These are phyloP conservation scores for Tulasnella sp. DNA, from an alignment of 768 basidiomycete species.

Conservation along the genomic window DNA sequence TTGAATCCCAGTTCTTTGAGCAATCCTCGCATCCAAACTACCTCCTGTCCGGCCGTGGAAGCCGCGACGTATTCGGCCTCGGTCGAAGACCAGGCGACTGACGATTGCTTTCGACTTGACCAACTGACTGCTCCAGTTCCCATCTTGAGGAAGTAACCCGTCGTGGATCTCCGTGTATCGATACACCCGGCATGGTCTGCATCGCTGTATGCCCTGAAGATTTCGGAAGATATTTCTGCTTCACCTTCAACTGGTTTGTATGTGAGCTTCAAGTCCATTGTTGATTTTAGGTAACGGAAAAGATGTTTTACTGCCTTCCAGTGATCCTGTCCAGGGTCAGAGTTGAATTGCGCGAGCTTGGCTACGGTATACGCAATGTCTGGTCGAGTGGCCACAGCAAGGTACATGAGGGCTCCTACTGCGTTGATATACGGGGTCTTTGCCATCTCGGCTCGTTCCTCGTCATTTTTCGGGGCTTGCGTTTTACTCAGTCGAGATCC, in stretches of 20 bases:
- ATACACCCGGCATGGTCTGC: constrained; percentile 23
- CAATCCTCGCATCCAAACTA: constrained; percentile 19
- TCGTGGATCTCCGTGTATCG: constrained; percentile 24
- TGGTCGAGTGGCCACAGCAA: no score
- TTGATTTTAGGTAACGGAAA: constrained; percentile 11
- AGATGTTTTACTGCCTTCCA: constrained; percentile 27
- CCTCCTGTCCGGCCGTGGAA: constrained; percentile 18
- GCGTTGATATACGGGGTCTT: no score
- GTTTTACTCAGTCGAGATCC: constrained; percentile 18
- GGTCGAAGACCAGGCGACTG: constrained; percentile 28
- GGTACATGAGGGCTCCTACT: no score
- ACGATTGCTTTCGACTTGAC: constrained; percentile 28
- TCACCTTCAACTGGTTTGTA: constrained; percentile 5
- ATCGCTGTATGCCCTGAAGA: constrained; percentile 20
- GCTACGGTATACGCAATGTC: no score
- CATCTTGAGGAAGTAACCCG: constrained; percentile 31
- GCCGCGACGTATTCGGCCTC: no score
- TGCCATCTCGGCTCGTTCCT: no score
- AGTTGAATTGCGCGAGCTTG: no score
- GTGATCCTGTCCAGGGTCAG: constrained; percentile 17
- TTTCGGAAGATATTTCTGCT: not conserved
- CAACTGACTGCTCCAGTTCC: constrained; percentile 32
- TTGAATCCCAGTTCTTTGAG: constrained; percentile 15
- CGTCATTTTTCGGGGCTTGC: constrained; percentile 22
- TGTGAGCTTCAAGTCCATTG: constrained; percentile 1